Percentiles rank a stretch among this genome's conserved stretches.
phyloP scores from a whole-genome alignment of 768 basidiomycete genomes.

The Lactarius pseudohatsudake region DNA sequence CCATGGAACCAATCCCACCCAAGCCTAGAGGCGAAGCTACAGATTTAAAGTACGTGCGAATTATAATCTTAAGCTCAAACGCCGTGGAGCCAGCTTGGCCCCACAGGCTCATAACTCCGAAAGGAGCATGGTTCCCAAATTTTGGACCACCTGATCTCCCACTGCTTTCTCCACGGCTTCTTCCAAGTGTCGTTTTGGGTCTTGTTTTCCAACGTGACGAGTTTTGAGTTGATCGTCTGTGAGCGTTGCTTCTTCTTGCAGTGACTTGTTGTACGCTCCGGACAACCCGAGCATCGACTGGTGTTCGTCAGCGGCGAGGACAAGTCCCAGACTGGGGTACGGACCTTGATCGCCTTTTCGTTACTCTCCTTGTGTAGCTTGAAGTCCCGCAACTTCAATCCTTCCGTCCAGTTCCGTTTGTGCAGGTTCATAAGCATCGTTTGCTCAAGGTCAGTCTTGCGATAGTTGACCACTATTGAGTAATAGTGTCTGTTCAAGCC shows the following conservation, averaged over 20 bases:
- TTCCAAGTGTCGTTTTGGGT: conserved; percentile 96
- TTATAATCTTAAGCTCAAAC: neutral
- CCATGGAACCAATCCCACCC: neutral
- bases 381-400: conserved; percentile 89
- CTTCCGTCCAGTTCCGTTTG: conserved; percentile 99
- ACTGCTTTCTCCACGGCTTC: conserved; percentile 98
- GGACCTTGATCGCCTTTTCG: conserved; percentile 92
- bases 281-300: conserved; percentile 94
- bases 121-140: conserved; percentile 90
- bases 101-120: conserved; percentile 68
- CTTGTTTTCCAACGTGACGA: conserved; percentile 95
- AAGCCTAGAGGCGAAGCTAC: neutral
- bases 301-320: neutral
- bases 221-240: conserved; percentile 93
- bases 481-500: conserved; percentile 98
- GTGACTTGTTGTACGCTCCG: conserved; percentile 94
- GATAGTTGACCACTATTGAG: conserved; percentile 95
- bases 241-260: conserved; percentile 97
- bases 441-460: conserved; percentile 98
- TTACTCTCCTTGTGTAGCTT: conserved; percentile 83
- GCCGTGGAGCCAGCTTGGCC: neutral
- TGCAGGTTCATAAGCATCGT: conserved; percentile 99
- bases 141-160: conserved; percentile 96
- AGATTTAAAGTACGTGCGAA: neutral
- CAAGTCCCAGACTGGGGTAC: conserved; percentile 28